These are phyloP conservation scores for Blumeria graminis DNA, from an alignment of 2,329 filamentous ascomycete species.

Conservation along the genomic window DNA sequence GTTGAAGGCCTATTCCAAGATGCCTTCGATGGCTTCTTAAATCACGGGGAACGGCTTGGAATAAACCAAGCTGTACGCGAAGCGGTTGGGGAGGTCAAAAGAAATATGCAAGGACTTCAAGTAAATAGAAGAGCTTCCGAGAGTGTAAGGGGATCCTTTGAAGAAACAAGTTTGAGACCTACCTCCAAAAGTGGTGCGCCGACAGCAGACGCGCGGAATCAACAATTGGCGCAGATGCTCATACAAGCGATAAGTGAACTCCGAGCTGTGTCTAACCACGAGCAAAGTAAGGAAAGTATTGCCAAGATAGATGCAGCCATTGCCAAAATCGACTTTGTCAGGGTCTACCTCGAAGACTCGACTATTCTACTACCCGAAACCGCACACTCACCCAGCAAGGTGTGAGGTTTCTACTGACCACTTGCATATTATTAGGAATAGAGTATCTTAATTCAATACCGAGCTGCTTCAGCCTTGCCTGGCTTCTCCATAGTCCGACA, in stretches of 20 bases:
- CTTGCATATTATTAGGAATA: no score
- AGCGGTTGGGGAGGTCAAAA: slow-evolving; percentile 54
- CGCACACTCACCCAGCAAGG: background rate
- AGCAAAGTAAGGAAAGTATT: slow-evolving; percentile 19
- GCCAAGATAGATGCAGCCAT: slow-evolving; percentile 32
- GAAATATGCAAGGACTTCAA: slow-evolving; percentile 47
- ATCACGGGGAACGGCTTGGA: slow-evolving; percentile 50
- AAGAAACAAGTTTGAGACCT: slow-evolving; percentile 10
- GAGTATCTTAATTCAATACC: no score
- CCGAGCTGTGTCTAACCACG: slow-evolving; percentile 26
- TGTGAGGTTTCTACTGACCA: no score
- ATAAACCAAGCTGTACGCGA: slow-evolving; percentile 65
- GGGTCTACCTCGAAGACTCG: slow-evolving; percentile 33
- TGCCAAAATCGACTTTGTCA: slow-evolving; percentile 41
- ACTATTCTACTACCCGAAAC: slow-evolving; percentile 23
- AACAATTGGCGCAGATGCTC: slow-evolving; percentile 41
- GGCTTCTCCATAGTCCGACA: no score
- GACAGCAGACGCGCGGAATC: slow-evolving; percentile 39
- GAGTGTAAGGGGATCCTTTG: slow-evolving; percentile 12
- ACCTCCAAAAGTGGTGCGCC: slow-evolving; percentile 19
- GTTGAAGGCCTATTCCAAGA: slow-evolving; percentile 52
- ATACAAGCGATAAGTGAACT: slow-evolving; percentile 40
- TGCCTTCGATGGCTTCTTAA: slow-evolving; percentile 50
- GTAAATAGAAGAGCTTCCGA: slow-evolving; percentile 20
- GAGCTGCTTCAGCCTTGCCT: no score